Evolutionary conservation across 1,139 yeast species (phyloP), one percentile per base, ranked within the genome.

Genomic region (Candida mesenterica): DNA sequence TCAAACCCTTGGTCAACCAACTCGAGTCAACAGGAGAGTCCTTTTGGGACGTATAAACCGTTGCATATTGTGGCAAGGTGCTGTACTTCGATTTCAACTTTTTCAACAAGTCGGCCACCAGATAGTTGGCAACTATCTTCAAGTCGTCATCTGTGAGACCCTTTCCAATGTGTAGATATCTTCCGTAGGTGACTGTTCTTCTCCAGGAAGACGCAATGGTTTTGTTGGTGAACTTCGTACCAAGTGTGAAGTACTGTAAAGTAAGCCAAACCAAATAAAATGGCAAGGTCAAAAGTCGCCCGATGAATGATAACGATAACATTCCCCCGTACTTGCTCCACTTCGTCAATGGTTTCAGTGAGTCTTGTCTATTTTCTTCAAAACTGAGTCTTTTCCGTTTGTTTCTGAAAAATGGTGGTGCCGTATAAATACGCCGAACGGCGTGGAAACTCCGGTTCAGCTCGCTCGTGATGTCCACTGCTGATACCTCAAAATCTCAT

Each of bases 1-100:
- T 54, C 40, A 62, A 61, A n/a, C n/a, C n/a, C n/a, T n/a, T n/a
- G 3, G 56, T 64, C 6, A 69, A 34, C 75, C 75, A 69, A 25
- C 52, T 46, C 4, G 69, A 63, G 34, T 57, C 54, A 10, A 50
- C 44, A 32, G 61, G 20, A 9, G 31, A 34, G 7, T 27, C 15
- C n/a, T n/a, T n/a, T n/a, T n/a, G n/a, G n/a, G n/a, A n/a, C 5
- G 36, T 68, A 40, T 49, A 67, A 20, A 43, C 40, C 28, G 54
- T 51, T 12, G 72, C 74, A 38, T 54, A 67, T 9, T 56, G 55
- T 4, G 65, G 62, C 18, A 50, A 28, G 5, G 29, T 28, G 2
- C 19, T 29, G 19, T 36, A 16, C 24, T 19, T 17, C 10, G 18
- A 10, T 12, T 23, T 22, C 28, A 33, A 28, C 24, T 29, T 28